Evolutionary conservation across 2,329 filamentous ascomycete genomes (phyloP), one percentile per base, ranked within the genome.

Genomic region (Clarireedia paspali): DNA sequence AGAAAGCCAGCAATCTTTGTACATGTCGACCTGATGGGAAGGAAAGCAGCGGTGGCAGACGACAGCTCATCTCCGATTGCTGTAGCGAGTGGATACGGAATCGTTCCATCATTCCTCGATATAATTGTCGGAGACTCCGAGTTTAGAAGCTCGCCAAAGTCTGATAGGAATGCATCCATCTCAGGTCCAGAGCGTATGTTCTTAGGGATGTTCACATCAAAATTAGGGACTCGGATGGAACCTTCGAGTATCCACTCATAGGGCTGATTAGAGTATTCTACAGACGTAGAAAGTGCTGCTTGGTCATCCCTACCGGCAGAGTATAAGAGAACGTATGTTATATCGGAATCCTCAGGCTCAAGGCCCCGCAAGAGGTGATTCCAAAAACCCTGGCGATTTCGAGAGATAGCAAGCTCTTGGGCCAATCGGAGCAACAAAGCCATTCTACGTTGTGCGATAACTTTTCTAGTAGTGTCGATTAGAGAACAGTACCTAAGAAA

Each of bases 1-100:
- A 94, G 76, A 66, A 94, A 94, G 0, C 89, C 90, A 1, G 91
- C 79, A 1, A 88, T 83, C 1, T 79, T 79, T 53, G 91, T 87
- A 2, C 83, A 84, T 1, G 83, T 76, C 0, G 87, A 40, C 23
- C 49, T 40, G 23, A 56, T 56, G 24, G 54, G 54, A 5, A 55
- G 27, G 46, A 55, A 55, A 36, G 40, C 38, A 12, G 39, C 46
- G 14, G 36, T 44, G 42, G 40, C 26, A 24, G 46, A 55, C 9
- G 34, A 36, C 38, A 44, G 26, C 7, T 7, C 34, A 26, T 23
- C 46, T 15, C 40, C 46, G 17, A 50, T 26, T 39, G 46, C 53
- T 26, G 24, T 4, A 7, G 38, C 40, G 5, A 55, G 47, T 6
- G 17, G 14, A 34, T 14, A 2, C 23, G 53, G 53, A 15, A 50